Percentiles rank a stretch among this genome's conserved stretches.
These are phyloP conservation scores for Fusarium algeriense DNA, from an alignment of 2,329 filamentous ascomycete genomes.

Conservation along the genomic window DNA sequence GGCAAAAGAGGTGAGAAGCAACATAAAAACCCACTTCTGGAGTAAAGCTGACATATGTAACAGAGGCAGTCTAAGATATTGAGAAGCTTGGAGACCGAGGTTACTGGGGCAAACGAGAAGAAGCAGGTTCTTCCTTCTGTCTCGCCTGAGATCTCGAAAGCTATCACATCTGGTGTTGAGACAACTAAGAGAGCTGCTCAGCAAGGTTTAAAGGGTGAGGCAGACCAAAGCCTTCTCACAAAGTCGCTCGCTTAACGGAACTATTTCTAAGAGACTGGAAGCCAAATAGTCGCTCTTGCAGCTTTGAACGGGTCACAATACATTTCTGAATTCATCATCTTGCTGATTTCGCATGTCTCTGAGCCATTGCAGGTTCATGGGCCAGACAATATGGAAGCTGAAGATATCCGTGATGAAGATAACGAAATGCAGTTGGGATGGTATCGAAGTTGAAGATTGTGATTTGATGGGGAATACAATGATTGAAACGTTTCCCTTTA, in stretches of 20 bases:
- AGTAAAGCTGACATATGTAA: not conserved
- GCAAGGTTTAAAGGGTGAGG: not conserved
- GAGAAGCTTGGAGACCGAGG: not conserved
- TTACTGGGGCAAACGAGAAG: not conserved
- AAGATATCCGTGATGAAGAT: accelerated
- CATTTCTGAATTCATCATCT: too few relatives aligned
- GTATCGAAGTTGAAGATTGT: too few relatives aligned
- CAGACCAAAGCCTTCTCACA: not conserved
- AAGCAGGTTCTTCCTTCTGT: not conserved
- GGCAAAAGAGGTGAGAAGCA: not conserved
- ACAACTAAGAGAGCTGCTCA: not conserved
- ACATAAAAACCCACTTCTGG: accelerated
- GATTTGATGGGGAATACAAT: too few relatives aligned
- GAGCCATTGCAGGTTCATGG: not conserved
- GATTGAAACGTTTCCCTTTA: not conserved
- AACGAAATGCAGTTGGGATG: accelerated
- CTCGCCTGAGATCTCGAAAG: not conserved
- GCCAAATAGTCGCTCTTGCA: not conserved
- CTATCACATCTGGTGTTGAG: not conserved
- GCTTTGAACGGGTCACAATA: too few relatives aligned
- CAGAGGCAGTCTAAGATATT: not conserved
- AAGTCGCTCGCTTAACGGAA: not conserved
- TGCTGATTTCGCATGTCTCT: too few relatives aligned
- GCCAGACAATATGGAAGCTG: not conserved
- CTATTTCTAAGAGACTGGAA: not conserved